Conservation (phyloP, 2,329 filamentous ascomycete species). For the Coleophoma cylindrospora region DNA sequence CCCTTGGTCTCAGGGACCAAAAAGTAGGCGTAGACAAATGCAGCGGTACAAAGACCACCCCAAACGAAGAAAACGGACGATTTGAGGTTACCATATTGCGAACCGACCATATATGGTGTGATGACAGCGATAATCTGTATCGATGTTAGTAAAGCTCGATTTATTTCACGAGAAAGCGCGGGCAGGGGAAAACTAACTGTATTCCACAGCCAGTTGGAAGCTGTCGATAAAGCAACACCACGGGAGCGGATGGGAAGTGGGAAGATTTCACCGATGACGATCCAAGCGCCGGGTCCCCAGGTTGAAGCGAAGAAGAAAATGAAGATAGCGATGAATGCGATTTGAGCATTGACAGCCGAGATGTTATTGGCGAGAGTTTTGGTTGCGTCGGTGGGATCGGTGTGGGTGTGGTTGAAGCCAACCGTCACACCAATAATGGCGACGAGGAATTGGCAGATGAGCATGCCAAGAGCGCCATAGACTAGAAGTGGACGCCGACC, state of each 20-base stretch:
- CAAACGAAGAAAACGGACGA: slow-evolving; percentile 41
- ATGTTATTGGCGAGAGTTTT: slow-evolving; percentile 38
- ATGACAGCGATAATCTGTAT: slow-evolving; percentile 53
- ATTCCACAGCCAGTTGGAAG: slow-evolving; percentile 89
- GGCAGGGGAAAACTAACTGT: slow-evolving; percentile 50
- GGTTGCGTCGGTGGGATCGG: slow-evolving; percentile 40
- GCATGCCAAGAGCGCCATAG: slow-evolving; percentile 74
- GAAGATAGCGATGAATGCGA: slow-evolving; percentile 83
- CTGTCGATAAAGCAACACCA: slow-evolving; percentile 78
- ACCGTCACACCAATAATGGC: slow-evolving; percentile 50
- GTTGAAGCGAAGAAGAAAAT: slow-evolving; percentile 88
- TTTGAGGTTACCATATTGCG: slow-evolving; percentile 28
- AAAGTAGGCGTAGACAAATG: slow-evolving; percentile 49
- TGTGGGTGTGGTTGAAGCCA: slow-evolving; percentile 69
- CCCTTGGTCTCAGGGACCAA: slow-evolving; percentile 69
- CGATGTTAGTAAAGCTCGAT: slow-evolving; percentile 41
- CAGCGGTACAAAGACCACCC: slow-evolving; percentile 50
- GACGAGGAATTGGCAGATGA: slow-evolving; percentile 81
- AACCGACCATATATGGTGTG: slow-evolving; percentile 61
- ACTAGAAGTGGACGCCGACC: slow-evolving; percentile 78
- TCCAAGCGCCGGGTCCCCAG: slow-evolving; percentile 77
- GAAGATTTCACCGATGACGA: slow-evolving; percentile 83
- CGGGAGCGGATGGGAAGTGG: slow-evolving; percentile 80
- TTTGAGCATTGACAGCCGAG: slow-evolving; percentile 60
- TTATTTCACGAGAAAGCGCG: slow-evolving; percentile 61